phyloP scores from a whole-genome alignment of 2,329 filamentous ascomycete species.

The Zarea fungicola region DNA sequence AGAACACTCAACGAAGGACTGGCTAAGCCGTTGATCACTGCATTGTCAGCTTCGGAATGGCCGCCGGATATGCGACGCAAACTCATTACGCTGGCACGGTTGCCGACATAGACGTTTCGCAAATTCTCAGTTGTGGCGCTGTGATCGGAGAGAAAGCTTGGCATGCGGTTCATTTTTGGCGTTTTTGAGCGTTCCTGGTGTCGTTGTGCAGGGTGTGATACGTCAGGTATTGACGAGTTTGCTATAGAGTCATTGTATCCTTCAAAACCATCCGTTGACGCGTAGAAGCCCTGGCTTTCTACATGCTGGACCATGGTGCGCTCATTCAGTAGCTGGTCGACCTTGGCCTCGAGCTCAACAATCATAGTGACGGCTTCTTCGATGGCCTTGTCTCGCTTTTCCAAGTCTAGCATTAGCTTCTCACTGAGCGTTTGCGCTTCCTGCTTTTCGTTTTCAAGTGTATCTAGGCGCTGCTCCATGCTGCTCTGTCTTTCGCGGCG shows the following conservation, averaged over 20 bases:
- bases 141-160: constrained; percentile 58
- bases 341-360: constrained; percentile 55
- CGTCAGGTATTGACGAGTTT: constrained; percentile 19
- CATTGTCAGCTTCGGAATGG: constrained; percentile 30
- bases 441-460: constrained; percentile 47
- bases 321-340: constrained; percentile 50
- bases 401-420: constrained; percentile 53
- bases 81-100: constrained; percentile 43
- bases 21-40: constrained; percentile 33
- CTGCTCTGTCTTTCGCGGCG: constrained; percentile 57
- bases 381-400: constrained; percentile 64
- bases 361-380: constrained; percentile 68
- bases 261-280: constrained; percentile 23
- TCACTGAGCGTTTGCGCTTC: constrained; percentile 55
- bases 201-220: no score
- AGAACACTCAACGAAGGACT: constrained; percentile 60
- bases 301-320: constrained; percentile 48
- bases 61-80: constrained; percentile 43
- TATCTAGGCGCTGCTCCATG: constrained; percentile 53
- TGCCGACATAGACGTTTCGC: constrained; percentile 52
- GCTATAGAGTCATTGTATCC: constrained; percentile 20
- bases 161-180: constrained; percentile 50
- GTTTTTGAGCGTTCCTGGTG: constrained; percentile 24
- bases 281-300: constrained; percentile 36
- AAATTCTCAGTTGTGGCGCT: constrained; percentile 57